Conservation (phyloP, 208 protist genomes). For the Wallacemonas sp. region DNA sequence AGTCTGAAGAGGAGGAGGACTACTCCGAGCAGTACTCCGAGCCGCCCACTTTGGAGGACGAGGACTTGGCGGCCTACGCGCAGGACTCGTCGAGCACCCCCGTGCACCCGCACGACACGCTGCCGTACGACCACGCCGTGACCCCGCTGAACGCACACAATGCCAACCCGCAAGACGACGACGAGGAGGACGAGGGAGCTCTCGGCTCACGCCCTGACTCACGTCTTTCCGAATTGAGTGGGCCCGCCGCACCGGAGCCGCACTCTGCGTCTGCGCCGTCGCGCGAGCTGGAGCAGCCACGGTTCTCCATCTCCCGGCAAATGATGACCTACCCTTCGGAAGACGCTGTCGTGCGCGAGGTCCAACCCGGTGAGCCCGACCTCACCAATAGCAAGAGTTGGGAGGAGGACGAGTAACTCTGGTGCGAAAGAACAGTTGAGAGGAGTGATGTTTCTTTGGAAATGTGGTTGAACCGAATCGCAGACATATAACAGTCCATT, state of each 20-base stretch:
- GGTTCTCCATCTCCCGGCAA: background rate
- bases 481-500: no score
- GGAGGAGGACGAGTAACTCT: background rate
- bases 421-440: background rate
- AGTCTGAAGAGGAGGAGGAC: constrained; percentile 9
- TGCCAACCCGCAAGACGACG: background rate
- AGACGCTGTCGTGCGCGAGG: constrained; percentile 13
- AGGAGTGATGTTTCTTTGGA: background rate
- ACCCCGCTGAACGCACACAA: background rate
- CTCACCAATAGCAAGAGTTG: constrained; percentile 9
- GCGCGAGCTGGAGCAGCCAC: background rate
- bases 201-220: background rate
- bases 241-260: no score
- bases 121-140: constrained; percentile 3
- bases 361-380: background rate
- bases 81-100: background rate
- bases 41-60: background rate
- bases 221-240: background rate
- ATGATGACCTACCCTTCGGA: constrained; percentile 11
- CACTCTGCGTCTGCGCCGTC: background rate
- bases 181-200: background rate
- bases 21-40: background rate
- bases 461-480: no score
- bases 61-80: background rate
- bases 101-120: constrained; percentile 3